Evolutionary conservation across 2,329 filamentous ascomycete genomes (phyloP), one percentile per base, ranked within the genome.

Genomic region (Graphilbum fragrans): DNA sequence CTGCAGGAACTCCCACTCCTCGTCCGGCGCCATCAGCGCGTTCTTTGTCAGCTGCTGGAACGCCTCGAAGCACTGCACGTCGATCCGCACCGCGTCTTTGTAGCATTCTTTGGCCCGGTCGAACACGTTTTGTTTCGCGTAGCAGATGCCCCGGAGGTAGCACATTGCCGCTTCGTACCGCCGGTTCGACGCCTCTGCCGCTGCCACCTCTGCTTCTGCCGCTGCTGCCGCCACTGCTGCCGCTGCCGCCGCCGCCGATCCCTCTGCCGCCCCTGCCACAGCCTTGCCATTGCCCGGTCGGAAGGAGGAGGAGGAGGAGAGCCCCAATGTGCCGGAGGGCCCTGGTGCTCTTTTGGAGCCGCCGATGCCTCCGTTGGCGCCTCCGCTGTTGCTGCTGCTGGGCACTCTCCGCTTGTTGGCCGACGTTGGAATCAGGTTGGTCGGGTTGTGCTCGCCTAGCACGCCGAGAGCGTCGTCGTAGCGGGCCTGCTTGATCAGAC

Each of bases 31-130:
- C 76, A 98, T 83, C 47, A 98, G 71, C 18, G 85, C 85, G 63
- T 98, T 98, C 64, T 87, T 86, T 80, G 96, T 95, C 42, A 98
- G 74, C 65, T 96, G 88, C 53, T 95, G 88, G 56, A 98, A 96
- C 0, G 92, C 92, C 61, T 98, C 92, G 56, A 94, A 96, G 62
- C 92, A 98, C 59, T 94, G 88, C 4, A 96, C 88, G 56, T 98
- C 92, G 55, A 98, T 95, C 47, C 85, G 79, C 36, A 96, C 87
- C 2, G 92, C 92, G 53, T 94, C 86, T 65, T 95, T 96, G 70
- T 96, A 98, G 64, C 92, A 96, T 54, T 96, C 88, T 59, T 95
- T 95, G 40, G 92, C 92, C 27, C 87, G 80, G 58, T 98, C 92
- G 53, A 96, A 96, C 21, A 90, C 85, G 60, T 96, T 98, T 59